phyloP scores from a whole-genome alignment of 73 alveolate species.

The Durusdinium trenchii region DNA sequence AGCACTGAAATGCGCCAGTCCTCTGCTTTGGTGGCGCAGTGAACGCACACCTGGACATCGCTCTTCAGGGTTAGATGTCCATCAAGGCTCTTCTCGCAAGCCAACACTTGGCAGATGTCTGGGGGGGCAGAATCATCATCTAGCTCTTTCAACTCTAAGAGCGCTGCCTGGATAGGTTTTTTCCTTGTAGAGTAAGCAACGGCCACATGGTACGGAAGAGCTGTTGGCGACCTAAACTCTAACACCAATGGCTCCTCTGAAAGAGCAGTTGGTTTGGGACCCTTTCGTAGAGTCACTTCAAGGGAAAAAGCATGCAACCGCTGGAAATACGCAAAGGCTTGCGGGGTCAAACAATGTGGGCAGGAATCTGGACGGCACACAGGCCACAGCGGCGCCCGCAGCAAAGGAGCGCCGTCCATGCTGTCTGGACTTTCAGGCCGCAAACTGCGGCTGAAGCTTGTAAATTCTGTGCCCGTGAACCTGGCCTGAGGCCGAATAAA shows the following conservation, averaged over 20 bases:
- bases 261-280: background rate
- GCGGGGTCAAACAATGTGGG: background rate
- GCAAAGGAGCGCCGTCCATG: too few species aligned
- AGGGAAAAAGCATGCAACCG: background rate
- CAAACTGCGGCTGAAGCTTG: background rate
- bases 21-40: background rate
- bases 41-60: background rate
- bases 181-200: conserved; percentile 35
- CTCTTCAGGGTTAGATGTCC: background rate
- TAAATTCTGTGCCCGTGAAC: too few species aligned
- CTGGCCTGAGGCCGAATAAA: too few species aligned
- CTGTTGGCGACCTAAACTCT: background rate
- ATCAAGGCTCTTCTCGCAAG: background rate
- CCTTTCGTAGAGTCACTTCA: background rate
- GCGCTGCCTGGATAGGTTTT: conserved; percentile 12
- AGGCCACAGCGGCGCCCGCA: too few species aligned
- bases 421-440: conserved; percentile 5
- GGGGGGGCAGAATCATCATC: too few species aligned
- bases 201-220: background rate
- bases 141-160: background rate
- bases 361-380: too few species aligned
- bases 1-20: background rate
- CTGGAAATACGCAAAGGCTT: background rate
- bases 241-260: background rate
- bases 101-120: background rate